Conservation (phyloP, 495 filamentous ascomycete genomes). For the Pseudevernia furfuracea region DNA sequence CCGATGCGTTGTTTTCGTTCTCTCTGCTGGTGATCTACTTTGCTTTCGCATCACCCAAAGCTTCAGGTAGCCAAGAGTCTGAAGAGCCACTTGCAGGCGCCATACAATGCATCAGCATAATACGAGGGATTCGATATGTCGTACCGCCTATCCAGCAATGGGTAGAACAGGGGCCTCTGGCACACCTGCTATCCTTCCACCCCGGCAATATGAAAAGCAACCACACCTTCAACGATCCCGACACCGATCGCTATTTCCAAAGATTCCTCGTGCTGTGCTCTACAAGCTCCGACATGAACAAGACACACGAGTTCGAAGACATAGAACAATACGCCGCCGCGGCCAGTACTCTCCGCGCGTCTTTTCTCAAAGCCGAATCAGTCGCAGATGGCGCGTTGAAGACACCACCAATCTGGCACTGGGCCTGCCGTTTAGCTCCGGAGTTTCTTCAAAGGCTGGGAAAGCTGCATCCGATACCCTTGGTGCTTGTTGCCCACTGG, state of each 20-base stretch:
- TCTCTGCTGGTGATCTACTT: slow-evolving; percentile 41
- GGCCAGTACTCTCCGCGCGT: slow-evolving; percentile 32
- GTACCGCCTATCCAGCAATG: slow-evolving; percentile 28
- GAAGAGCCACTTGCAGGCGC: slow-evolving; percentile 24
- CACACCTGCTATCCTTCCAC: slow-evolving; percentile 29
- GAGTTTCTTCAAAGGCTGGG: slow-evolving; percentile 45
- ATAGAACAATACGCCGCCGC: slow-evolving; percentile 32
- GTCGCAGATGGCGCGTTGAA: slow-evolving; percentile 19
- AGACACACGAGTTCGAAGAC: slow-evolving; percentile 22
- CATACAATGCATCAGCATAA: slow-evolving; percentile 36
- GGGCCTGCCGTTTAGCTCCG: slow-evolving; percentile 39
- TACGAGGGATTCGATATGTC: slow-evolving; percentile 36
- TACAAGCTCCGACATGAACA: slow-evolving; percentile 13
- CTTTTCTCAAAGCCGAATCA: slow-evolving; percentile 23
- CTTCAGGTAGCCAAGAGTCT: slow-evolving; percentile 30
- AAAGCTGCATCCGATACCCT: slow-evolving; percentile 44
- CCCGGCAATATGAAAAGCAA: slow-evolving; percentile 36
- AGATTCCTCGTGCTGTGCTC: slow-evolving; percentile 16
- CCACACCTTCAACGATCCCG: slow-evolving; percentile 29
- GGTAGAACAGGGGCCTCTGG: slow-evolving; percentile 30
- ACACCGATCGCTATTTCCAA: slow-evolving; percentile 24
- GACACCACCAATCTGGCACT: slow-evolving; percentile 40
- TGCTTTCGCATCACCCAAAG: slow-evolving; percentile 35
- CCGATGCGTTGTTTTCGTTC: slow-evolving; percentile 40
- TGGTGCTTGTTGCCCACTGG: slow-evolving; percentile 46